Evolutionary conservation across 805 yeast species (phyloP).

Genomic region (Isabelozyma gotoi): DNA sequence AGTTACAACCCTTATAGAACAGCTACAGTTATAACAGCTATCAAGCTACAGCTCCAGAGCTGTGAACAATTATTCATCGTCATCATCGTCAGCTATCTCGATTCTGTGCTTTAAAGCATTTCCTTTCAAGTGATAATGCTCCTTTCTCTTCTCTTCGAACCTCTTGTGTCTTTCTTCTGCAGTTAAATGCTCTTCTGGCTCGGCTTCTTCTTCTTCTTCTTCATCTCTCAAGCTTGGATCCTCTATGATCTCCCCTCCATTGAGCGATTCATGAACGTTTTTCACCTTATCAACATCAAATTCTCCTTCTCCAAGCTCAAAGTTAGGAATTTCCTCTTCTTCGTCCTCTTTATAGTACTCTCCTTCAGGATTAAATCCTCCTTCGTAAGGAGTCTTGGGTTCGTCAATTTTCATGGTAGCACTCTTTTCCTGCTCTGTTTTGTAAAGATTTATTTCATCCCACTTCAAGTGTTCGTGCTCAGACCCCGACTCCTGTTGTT

Average conservation of each 20-base stretch:
- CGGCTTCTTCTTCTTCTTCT: conserved; percentile 40
- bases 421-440: conserved; percentile 68
- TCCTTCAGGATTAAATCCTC: conserved; percentile 79
- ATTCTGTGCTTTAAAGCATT: conserved; percentile 41
- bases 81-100: conserved; percentile 24
- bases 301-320: conserved; percentile 60
- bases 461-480: conserved; percentile 57
- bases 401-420: conserved; percentile 86
- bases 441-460: conserved; percentile 78
- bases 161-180: conserved; percentile 62
- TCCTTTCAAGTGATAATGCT: conserved; percentile 69
- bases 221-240: conserved; percentile 12
- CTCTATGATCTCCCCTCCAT: conserved; percentile 42
- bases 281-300: conserved; percentile 28
- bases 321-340: conserved; percentile 55
- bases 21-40: too few species aligned
- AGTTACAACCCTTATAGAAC: too few species aligned
- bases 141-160: conserved; percentile 78
- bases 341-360: conserved; percentile 76
- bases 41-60: too few species aligned
- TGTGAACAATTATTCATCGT: conserved; percentile 8
- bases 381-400: conserved; percentile 94
- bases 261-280: conserved; percentile 24
- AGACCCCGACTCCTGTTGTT: conserved; percentile 5
- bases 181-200: conserved; percentile 30